Percentiles rank a stretch among this genome's conserved stretches.
Evolutionary conservation across 2,329 filamentous ascomycete species (phyloP).

Genomic region (Cylindrodendrum hubeiense): DNA sequence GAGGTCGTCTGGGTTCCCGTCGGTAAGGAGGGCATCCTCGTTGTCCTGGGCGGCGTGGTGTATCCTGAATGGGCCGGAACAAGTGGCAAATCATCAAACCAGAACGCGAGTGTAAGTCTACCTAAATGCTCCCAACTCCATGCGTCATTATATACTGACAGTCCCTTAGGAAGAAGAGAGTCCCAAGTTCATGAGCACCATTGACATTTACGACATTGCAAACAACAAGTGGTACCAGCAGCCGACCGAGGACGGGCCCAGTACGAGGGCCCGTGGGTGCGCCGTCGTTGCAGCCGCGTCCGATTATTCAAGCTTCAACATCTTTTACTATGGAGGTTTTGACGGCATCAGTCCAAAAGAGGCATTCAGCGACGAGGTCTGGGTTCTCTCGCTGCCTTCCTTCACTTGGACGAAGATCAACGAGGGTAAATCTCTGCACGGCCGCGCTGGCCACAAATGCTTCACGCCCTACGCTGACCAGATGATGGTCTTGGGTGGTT

Average conservation of each 20-base stretch:
- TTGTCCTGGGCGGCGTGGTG: conserved; percentile 81
- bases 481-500: conserved; percentile 83
- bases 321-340: conserved; percentile 88
- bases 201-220: conserved; percentile 84
- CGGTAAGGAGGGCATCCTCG: conserved; percentile 78
- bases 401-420: conserved; percentile 80
- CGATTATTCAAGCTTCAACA: conserved; percentile 81
- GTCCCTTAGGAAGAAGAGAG: conserved; percentile 69
- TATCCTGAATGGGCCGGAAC: conserved; percentile 64
- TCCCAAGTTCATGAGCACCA: conserved; percentile 76
- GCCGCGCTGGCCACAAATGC: conserved; percentile 80
- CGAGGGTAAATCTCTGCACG: conserved; percentile 63
- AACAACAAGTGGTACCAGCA: conserved; percentile 77
- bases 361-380: conserved; percentile 75
- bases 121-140: background rate
- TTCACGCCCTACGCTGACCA: conserved; percentile 82
- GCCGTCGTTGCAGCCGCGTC: conserved; percentile 79
- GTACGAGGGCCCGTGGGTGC: conserved; percentile 75
- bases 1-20: conserved; percentile 84
- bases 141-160: background rate
- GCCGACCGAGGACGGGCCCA: conserved; percentile 70
- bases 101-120: conserved; percentile 50
- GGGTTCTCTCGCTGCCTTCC: conserved; percentile 83
- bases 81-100: conserved; percentile 44
- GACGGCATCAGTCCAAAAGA: conserved; percentile 59